These are phyloP conservation scores for Sphaerobolus stellatus DNA, from an alignment of 1,284 basidiomycete genomes.

Conservation along the genomic window DNA sequence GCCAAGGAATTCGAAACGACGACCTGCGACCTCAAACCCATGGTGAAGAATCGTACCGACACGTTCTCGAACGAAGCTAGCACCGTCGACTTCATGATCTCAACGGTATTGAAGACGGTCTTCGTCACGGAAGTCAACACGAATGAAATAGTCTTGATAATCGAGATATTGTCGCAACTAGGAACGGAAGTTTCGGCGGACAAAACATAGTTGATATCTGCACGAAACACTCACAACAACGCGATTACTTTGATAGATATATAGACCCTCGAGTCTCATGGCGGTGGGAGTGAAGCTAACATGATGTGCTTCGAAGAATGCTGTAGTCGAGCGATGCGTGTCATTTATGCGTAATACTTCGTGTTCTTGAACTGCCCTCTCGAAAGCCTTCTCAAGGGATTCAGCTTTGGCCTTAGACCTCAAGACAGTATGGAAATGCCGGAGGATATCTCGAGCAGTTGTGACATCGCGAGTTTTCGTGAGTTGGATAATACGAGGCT, in stretches of 20 bases:
- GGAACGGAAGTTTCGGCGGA: neutral
- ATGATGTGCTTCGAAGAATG: conserved; percentile 54
- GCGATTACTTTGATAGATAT: conserved; percentile 63
- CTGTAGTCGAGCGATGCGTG: conserved; percentile 24
- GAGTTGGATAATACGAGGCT: conserved; percentile 42
- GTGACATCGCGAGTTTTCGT: conserved; percentile 21
- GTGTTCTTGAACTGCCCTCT: conserved; percentile 35
- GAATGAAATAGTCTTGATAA: conserved; percentile 56
- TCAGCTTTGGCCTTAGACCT: conserved; percentile 41
- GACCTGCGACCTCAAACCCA: conserved; percentile 50
- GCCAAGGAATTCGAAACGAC: conserved; percentile 55
- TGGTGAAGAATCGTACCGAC: conserved; percentile 43
- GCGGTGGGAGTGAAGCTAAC: conserved; percentile 60
- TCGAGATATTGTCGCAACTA: conserved; percentile 46
- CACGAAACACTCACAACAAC: conserved; percentile 37
- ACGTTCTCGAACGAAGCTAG: conserved; percentile 43
- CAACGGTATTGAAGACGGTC: conserved; percentile 47
- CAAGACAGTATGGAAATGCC: conserved; percentile 38
- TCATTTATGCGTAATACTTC: conserved; percentile 17
- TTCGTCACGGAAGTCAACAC: conserved; percentile 65
- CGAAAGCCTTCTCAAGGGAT: conserved; percentile 50
- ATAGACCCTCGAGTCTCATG: conserved; percentile 58
- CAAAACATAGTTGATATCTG: neutral
- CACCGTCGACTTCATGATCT: conserved; percentile 51
- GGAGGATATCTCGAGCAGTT: conserved; percentile 38